Percentiles rank a stretch among this genome's conserved stretches.
phyloP scores from a whole-genome alignment of 306 rosid species.

The Inga oerstediana region DNA sequence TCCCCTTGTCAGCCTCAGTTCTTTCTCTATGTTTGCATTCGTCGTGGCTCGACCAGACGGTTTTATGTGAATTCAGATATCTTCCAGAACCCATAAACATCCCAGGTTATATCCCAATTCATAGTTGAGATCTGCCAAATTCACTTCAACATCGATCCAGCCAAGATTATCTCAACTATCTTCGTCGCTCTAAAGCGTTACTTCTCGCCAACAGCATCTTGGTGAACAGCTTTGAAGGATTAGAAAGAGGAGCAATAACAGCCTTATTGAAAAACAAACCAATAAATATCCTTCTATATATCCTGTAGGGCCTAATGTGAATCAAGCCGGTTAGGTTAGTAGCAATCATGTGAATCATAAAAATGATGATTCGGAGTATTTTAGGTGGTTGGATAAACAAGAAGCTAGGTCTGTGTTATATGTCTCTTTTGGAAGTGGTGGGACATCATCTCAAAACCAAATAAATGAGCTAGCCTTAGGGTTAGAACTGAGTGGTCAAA shows the following conservation, averaged over 20 bases:
- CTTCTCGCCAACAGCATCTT: neutral
- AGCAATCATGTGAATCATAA: neutral
- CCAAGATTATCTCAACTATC: neutral
- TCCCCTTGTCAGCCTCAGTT: neutral
- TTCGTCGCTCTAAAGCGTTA: neutral
- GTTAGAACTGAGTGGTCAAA: neutral
- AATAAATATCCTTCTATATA: neutral
- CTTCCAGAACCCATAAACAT: neutral
- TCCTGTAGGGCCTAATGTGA: neutral
- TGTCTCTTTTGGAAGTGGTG: neutral
- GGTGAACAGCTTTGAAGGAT: neutral
- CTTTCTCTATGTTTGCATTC: neutral
- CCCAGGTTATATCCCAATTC: neutral
- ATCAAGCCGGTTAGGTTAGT: neutral
- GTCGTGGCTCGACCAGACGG: neutral
- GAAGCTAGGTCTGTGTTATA: neutral
- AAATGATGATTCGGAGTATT: neutral
- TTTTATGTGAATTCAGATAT: neutral
- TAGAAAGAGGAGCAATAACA: neutral
- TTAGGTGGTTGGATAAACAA: neutral
- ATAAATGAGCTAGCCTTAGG: neutral
- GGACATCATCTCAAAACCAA: neutral
- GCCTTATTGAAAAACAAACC: neutral
- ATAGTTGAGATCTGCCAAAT: neutral
- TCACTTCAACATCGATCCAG: neutral